Evolutionary conservation across 75 land plant species (phyloP).

Genomic region (Chamaecyparis obtusa): DNA sequence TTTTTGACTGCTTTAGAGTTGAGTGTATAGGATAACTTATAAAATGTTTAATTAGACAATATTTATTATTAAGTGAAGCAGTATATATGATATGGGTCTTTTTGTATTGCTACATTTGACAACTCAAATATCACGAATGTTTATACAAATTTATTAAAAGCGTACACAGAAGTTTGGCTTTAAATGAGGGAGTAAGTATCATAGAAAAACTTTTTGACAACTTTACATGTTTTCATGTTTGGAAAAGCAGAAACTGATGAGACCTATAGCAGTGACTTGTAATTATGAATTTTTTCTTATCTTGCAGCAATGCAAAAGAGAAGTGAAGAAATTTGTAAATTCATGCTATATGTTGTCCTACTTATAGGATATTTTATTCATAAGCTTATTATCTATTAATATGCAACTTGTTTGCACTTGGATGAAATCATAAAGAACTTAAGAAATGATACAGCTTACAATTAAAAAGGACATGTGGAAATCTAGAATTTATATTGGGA

Average conservation of each 20-base stretch:
- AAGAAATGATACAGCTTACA: background rate
- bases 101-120: background rate
- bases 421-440: background rate
- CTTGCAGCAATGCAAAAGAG: background rate
- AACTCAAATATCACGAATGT: background rate
- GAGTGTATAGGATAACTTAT: background rate
- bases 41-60: background rate
- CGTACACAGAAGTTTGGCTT: background rate
- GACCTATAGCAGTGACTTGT: background rate
- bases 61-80: background rate
- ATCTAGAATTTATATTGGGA: background rate
- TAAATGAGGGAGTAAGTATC: background rate
- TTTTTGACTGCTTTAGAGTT: background rate
- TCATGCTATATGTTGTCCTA: background rate
- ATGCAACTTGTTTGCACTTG: background rate
- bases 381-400: background rate
- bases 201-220: background rate
- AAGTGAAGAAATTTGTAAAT: background rate
- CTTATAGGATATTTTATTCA: background rate
- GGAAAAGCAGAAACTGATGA: background rate
- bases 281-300: background rate
- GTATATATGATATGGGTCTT: background rate
- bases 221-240: background rate
- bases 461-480: background rate
- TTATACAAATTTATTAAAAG: background rate